These are phyloP conservation scores for Grosmannia penicillata DNA, from an alignment of 2,329 filamentous ascomycete species.

Conservation along the genomic window DNA sequence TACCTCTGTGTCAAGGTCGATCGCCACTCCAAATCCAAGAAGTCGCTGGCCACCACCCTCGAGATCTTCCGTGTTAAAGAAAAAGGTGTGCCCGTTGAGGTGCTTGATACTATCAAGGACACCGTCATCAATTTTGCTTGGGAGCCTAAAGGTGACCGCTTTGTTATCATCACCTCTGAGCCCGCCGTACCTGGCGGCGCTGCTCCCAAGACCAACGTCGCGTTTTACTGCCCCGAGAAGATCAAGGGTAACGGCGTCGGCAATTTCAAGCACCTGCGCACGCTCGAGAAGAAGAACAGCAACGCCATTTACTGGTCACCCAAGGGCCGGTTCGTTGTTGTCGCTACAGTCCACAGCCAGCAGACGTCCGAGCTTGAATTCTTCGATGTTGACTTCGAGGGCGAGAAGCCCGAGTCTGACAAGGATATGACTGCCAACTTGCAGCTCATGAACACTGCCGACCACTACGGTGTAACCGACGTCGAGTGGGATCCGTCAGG, in stretches of 20 bases:
- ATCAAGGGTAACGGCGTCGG: slow-evolving; percentile 65
- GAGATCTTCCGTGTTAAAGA: slow-evolving; percentile 97
- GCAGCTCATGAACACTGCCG: slow-evolving; percentile 81
- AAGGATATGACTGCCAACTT: slow-evolving; percentile 92
- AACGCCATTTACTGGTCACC: slow-evolving; percentile 99
- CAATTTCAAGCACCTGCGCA: slow-evolving; percentile 93
- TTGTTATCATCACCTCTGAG: slow-evolving; percentile 93
- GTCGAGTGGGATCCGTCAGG: slow-evolving; percentile 97
- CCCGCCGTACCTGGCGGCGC: slow-evolving; percentile 64
- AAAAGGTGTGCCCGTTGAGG: slow-evolving; percentile 96
- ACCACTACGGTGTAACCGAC: slow-evolving; percentile 96
- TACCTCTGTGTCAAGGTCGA: slow-evolving; percentile 99
- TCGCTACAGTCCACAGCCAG: slow-evolving; percentile 83
- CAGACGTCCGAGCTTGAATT: slow-evolving; percentile 95
- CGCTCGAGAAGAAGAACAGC: slow-evolving; percentile 97
- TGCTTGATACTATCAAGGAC: slow-evolving; percentile 94
- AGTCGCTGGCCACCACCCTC: slow-evolving; percentile 88
- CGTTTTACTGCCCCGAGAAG: slow-evolving; percentile 97
- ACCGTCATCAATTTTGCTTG: slow-evolving; percentile 99
- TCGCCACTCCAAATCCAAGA: slow-evolving; percentile 97
- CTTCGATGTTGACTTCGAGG: slow-evolving; percentile 95
- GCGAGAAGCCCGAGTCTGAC: slow-evolving; percentile 82
- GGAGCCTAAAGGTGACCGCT: slow-evolving; percentile 96
- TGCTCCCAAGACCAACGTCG: slow-evolving; percentile 81
- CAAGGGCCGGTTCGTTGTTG: slow-evolving; percentile 83